Base-by-base conservation (phyloP, 768 basidiomycete species). In the Tricholoma hemisulphureum region DNA sequence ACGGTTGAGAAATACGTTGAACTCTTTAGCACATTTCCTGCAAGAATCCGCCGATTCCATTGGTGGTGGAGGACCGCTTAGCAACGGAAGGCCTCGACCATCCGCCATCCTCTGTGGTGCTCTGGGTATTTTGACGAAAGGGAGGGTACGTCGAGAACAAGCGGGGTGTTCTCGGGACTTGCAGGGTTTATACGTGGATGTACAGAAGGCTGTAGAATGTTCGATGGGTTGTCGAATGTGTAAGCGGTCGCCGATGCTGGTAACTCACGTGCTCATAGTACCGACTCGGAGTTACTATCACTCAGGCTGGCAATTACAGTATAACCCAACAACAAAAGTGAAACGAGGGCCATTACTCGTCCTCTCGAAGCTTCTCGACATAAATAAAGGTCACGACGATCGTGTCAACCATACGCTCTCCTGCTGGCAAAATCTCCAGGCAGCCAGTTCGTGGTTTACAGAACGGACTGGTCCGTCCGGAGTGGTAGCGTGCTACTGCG, bases 1-100 rank as follows among this genome's bases (percentile, higher is more conserved):
- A 53, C 89, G 75, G 56, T 83, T 75, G 64, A 91, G 85, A 51
- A 91, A 58, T 18, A 87, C 67, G 63, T 80, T 85, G 67, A 91
- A 91, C 66, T 91, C 89, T 68, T 79, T 90, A 67, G 77, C 82
- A 67, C 89, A 91, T 68, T 84, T 90, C 67, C 87, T 80, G 60
- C 89, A 91, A 24, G 70, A 58, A 52, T 71, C 71, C 8, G 70
- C 63, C 14, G 65, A 57, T 9, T 73, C 69, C 23, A 61, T 61
- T 4, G 70, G 56, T 0, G 82, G 82, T 2, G 85, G 83, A 7
- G 81, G 86, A 1, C 88, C 88, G 61, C 88, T 91, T 39, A 91
- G 79, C 10, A 91, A 73, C 0, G 89, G 89, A 58, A 91, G 71
- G 31, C 89, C 89, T 55, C 74, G 75, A 52, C 58, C 52, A 53